phyloP scores from a whole-genome alignment of 768 basidiomycete species.

The Dacryopinax spathularia region DNA sequence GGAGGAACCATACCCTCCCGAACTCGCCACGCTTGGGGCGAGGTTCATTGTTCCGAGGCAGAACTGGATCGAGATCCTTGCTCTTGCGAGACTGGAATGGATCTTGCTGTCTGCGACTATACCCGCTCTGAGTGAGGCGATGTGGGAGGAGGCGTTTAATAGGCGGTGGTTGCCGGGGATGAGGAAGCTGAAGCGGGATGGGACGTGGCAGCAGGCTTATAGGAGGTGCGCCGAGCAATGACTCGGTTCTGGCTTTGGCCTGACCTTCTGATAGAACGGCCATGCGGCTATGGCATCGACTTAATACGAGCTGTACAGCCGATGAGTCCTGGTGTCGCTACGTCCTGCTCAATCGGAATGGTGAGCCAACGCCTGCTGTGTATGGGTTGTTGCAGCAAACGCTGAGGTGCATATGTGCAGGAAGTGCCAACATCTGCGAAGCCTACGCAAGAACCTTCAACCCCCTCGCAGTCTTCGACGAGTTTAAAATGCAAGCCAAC shows the following conservation, averaged over 20 bases:
- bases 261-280: constrained; percentile 35
- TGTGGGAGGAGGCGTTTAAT: constrained; percentile 66
- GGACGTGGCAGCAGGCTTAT: constrained; percentile 49
- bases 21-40: constrained; percentile 46
- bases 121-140: constrained; percentile 46
- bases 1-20: constrained; percentile 33
- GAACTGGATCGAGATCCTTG: constrained; percentile 67
- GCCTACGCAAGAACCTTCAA: constrained; percentile 53
- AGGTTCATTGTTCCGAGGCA: constrained; percentile 52
- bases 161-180: constrained; percentile 66
- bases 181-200: constrained; percentile 51
- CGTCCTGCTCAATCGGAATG: constrained; percentile 60
- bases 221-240: constrained; percentile 36
- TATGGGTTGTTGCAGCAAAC: no score
- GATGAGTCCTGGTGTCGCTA: constrained; percentile 79
- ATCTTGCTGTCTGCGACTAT: constrained; percentile 54
- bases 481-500: constrained; percentile 61
- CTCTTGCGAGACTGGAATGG: constrained; percentile 45
- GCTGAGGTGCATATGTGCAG: neutral
- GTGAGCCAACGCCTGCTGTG: constrained; percentile 14
- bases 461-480: constrained; percentile 51
- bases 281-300: constrained; percentile 55
- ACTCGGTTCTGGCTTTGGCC: neutral
- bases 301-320: constrained; percentile 50
- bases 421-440: constrained; percentile 53